These are phyloP conservation scores for Euphorbia lathyris DNA, from an alignment of 345 rosid species.

Conservation along the genomic window DNA sequence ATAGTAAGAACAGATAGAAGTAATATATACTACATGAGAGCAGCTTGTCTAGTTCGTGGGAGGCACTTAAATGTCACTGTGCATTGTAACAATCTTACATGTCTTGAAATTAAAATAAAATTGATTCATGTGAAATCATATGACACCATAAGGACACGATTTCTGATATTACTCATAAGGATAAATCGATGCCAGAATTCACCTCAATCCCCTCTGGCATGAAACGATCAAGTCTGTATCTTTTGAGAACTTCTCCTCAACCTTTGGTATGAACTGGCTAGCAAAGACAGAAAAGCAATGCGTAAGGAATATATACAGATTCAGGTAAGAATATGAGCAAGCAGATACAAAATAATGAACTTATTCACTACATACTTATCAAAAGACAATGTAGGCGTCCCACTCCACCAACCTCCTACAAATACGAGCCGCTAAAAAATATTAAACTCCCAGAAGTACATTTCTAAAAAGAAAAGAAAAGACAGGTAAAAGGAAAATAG, in stretches of 20 bases:
- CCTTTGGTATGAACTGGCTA: conserved; percentile 64
- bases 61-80: background rate
- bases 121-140: conserved; percentile 1
- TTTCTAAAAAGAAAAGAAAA: background rate
- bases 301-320: conserved; percentile 6
- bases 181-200: conserved; percentile 4
- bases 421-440: conserved; percentile 17
- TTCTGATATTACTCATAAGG: background rate
- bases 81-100: background rate
- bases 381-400: conserved; percentile 61
- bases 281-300: conserved; percentile 23
- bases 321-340: conserved; percentile 7
- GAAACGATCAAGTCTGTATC: conserved; percentile 81
- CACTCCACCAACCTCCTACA: conserved; percentile 99
- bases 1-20: too few species aligned
- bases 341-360: background rate
- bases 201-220: conserved; percentile 97
- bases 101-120: background rate
- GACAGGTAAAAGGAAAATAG: background rate
- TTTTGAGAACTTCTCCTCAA: conserved; percentile 74
- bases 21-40: too few species aligned
- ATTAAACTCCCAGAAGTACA: background rate
- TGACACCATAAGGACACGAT: background rate
- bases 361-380: conserved; percentile 46
- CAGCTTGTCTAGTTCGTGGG: background rate